Conservation (phyloP, 2,329 filamentous ascomycete genomes). For the Dendrostoma leiphaemia region DNA sequence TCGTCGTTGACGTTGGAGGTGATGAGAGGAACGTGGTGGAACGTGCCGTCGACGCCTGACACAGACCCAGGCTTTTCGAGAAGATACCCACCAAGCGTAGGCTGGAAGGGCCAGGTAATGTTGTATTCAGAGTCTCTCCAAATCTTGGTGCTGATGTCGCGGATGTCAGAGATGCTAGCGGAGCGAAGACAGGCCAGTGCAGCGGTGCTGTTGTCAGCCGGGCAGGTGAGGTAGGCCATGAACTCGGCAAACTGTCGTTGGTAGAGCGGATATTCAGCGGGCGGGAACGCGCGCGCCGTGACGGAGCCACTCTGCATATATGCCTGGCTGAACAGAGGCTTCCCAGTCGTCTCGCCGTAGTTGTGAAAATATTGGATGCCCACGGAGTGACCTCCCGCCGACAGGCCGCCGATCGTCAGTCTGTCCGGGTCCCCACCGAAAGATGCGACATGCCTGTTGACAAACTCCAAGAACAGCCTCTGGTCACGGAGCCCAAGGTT, state of each 20-base stretch:
- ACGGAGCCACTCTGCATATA: slow-evolving; percentile 37
- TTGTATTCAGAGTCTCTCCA: slow-evolving; percentile 36
- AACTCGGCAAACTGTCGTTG: slow-evolving; percentile 30
- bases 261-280: slow-evolving; percentile 32
- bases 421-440: slow-evolving; percentile 23
- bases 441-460: slow-evolving; percentile 21
- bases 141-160: slow-evolving; percentile 36
- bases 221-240: slow-evolving; percentile 28
- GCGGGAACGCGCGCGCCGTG: slow-evolving; percentile 35
- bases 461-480: slow-evolving; percentile 21
- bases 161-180: slow-evolving; percentile 35
- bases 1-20: slow-evolving; percentile 36
- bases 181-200: slow-evolving; percentile 37
- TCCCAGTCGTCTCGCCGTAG: slow-evolving; percentile 29
- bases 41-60: slow-evolving; percentile 35
- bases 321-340: slow-evolving; percentile 32
- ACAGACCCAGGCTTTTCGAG: slow-evolving; percentile 45
- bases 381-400: slow-evolving; percentile 9
- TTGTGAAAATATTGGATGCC: slow-evolving; percentile 23
- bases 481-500: slow-evolving; percentile 24
- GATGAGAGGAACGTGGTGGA: slow-evolving; percentile 35
- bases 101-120: slow-evolving; percentile 49
- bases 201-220: slow-evolving; percentile 27
- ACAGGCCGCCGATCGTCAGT: slow-evolving; percentile 17
- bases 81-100: slow-evolving; percentile 41